Evolutionary conservation across 805 yeast species (phyloP), one percentile per base, ranked within the genome.

Genomic region (Torulaspora microellipsoides): DNA sequence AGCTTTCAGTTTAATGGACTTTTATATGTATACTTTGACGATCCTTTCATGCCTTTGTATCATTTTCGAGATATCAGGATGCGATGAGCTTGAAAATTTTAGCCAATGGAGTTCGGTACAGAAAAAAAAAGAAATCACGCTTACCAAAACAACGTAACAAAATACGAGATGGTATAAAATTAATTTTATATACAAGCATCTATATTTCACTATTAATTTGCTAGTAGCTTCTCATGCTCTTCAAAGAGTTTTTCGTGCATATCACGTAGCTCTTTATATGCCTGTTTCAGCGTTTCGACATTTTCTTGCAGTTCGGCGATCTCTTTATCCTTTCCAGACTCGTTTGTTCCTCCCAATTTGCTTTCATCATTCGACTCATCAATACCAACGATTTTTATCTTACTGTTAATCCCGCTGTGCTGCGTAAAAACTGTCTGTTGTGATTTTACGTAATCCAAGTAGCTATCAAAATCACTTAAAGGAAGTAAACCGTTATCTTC

Each of bases 181-280:
- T 20, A 7, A 20, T 4, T 20, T 7, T 20, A 20, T 20, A 20
- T 20, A 20, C 8, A 7, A 4, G 25, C 13, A 29, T 27, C 12
- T 14, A 29, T 12, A 31, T 27, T 30, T 15, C 40, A 38, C 25
- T 34, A 17, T n/a, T 34, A 30, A 30, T 36, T 40, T 12, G 45
- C 45, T 7, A 47, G 31, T 38, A 72, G 57, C 40, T 70, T 62
- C 23, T 73, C 61, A 52, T 78, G 80, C 45, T 79, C 79, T 15
- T 66, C 61, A 48, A 70, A 72, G 51, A 82, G 66, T 45, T 75
- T 76, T 51, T 81, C 85, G 56, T 83, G 81, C 66, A 77, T 74
- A 23, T 66, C 64, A 59, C 81, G 73, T 48, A 83, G 62, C 27
- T 80, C 80, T 10, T 68, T 65, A 63, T 83, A 83, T 1, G 85